Evolutionary conservation across 768 basidiomycete genomes (phyloP), one percentile per base, ranked within the genome.

Genomic region (Agrocybe praecox): DNA sequence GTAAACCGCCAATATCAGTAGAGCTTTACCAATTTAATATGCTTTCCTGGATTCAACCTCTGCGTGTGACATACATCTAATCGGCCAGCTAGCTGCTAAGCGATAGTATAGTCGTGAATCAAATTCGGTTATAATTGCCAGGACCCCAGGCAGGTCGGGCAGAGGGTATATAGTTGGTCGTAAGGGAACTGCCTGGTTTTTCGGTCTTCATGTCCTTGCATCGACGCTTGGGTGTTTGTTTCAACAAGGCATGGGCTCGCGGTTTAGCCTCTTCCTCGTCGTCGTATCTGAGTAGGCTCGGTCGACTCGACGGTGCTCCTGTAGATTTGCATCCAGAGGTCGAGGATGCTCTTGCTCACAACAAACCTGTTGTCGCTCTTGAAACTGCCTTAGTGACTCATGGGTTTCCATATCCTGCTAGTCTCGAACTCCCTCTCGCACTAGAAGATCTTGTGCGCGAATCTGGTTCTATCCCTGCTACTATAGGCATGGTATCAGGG

Each of bases 341-440:
- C 29, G 76, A 88, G 60, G 82, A 95, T 53, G 95, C 96, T 3
- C 78, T 96, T 19, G 76, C 79, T 4, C 74, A 78, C 42, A 74
- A 79, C 10, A 76, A 74, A 58, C 86, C 94, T 18, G 78, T 98
- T 45, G 94, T 98, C 11, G 95, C 96, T 12, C 83, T 98, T 11
- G 96, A 98, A 70, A 92, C 90, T 1, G 88, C 96, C 1, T 83
- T 98, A 52, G 86, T 97, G 57, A 95, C 95, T 1, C 94, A 98
- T 77, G 96, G 94, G 18, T 85, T 96, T 75, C 92, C 94, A 0
- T 85, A 85, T 61, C 94, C 94, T 0, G 78, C 79, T 34, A 96
- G 94, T 66, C 69, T 89, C 6, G 77, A 87, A 23, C 86, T 90
- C 21, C 87, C 93, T 0, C 73, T 75, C 29, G 86, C 86, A 6